These are phyloP conservation scores for Cyberlindnera veronae DNA, from an alignment of 805 yeast genomes.

Conservation along the genomic window DNA sequence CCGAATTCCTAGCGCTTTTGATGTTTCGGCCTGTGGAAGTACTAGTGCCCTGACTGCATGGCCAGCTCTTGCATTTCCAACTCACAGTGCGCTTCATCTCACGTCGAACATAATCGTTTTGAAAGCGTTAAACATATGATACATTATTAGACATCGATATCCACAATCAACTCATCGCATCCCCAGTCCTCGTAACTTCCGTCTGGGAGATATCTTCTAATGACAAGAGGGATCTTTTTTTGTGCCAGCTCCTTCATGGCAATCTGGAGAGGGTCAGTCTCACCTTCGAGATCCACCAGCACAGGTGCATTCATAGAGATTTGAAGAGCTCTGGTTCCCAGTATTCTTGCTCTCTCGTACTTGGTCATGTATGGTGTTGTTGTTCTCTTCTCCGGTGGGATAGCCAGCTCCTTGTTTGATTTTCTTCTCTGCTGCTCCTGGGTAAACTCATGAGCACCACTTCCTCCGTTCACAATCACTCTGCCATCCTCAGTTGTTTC, in stretches of 20 bases:
- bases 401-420: slow-evolving; percentile 76
- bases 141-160: slow-evolving; percentile 37
- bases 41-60: too few relatives aligned
- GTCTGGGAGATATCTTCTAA: slow-evolving; percentile 94
- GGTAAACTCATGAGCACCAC: slow-evolving; percentile 53
- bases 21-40: too few relatives aligned
- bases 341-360: slow-evolving; percentile 94
- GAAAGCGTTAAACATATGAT: too few relatives aligned
- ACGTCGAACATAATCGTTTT: too few relatives aligned
- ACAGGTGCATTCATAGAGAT: slow-evolving; percentile 99
- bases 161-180: slow-evolving; percentile 94
- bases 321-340: slow-evolving; percentile 96
- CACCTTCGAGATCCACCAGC: slow-evolving; percentile 96
- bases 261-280: slow-evolving; percentile 96
- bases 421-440: slow-evolving; percentile 46
- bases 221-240: slow-evolving; percentile 90
- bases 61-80: too few relatives aligned
- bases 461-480: slow-evolving; percentile 67
- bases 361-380: slow-evolving; percentile 99
- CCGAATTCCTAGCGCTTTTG: too few relatives aligned
- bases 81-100: too few relatives aligned
- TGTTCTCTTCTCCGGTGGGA: slow-evolving; percentile 81
- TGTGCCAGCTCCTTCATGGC: slow-evolving; percentile 97
- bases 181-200: slow-evolving; percentile 99
- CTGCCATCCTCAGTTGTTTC: slow-evolving; percentile 61